Evolutionary conservation across 2,329 filamentous ascomycete species (phyloP), one percentile per base, ranked within the genome.

Genomic region (Bipolaris cookei): DNA sequence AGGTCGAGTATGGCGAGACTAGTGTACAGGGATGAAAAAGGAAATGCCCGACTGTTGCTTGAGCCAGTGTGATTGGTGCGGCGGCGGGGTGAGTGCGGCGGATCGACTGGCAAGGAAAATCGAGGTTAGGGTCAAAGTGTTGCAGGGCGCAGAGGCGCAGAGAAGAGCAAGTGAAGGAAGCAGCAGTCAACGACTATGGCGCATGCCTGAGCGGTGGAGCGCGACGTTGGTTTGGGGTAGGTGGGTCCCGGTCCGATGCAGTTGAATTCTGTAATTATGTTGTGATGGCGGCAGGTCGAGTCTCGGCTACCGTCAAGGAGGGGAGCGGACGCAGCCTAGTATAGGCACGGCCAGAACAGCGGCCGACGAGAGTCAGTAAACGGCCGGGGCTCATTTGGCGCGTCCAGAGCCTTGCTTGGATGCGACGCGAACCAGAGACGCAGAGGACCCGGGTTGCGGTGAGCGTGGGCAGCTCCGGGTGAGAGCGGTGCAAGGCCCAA

Each of bases 131-230:
- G 49, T 61, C 61, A 55, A 77, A 77, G 69, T 77, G 73, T 76
- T 77, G 74, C 74, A 74, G 68, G 68, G 75, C 74, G 71, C 71
- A 63, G 50, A 56, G 41, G 53, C 65, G 71, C 74, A 72, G 71
- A 76, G 75, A 76, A 76, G 66, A 67, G 66, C 70, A 76, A 70
- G 54, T 67, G 61, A 54, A 59, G 58, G 56, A 42, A 57, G 58
- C 42, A 57, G 58, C 46, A 45, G 51, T 54, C 51, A 59, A 58
- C 51, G 61, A 62, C 64, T 71, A 75, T 61, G 55, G 48, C 58
- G 58, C 49, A 61, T 71, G 66, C 73, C 75, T 76, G 52, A 59
- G 59, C 59, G 58, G 62, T 59, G 62, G 62, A 55, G 59, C 54
- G 58, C 49, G 51, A 62, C 56, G 64, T 63, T 55, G 56, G 53